A percentile compares a stretch with the other conserved stretches of the same genome.
Conservation (phyloP, 2,329 filamentous ascomycete species). For the Onygenales sp. region DNA sequence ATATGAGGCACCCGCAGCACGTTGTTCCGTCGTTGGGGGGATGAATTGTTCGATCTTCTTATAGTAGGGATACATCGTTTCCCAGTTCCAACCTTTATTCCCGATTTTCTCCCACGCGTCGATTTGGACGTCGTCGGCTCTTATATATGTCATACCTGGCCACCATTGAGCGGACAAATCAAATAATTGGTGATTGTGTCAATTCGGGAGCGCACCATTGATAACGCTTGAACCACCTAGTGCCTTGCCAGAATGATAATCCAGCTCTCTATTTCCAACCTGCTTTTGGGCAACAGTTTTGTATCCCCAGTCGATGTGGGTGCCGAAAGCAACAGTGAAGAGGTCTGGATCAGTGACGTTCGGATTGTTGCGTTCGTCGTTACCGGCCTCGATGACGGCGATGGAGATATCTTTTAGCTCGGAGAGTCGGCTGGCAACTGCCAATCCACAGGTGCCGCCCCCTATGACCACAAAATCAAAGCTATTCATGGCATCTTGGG, state of each 20-base stretch:
- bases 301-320: neutral
- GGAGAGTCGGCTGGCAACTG: neutral
- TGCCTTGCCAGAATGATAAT: constrained; percentile 7
- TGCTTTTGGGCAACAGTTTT: neutral
- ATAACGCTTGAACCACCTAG: constrained; percentile 15
- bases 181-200: neutral
- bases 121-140: neutral
- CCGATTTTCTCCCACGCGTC: constrained; percentile 19
- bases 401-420: neutral
- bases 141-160: neutral
- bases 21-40: neutral
- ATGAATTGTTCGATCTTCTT: constrained; percentile 17
- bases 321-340: neutral
- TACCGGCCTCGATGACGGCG: constrained; percentile 1
- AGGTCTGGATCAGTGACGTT: neutral
- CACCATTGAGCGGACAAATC: neutral
- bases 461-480: constrained; percentile 1
- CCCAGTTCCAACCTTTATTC: constrained; percentile 1
- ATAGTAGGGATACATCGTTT: neutral
- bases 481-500: neutral
- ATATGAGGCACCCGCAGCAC: neutral
- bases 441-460: neutral
- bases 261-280: neutral
- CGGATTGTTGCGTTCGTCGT: neutral
- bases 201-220: neutral